Conservation (phyloP, 2,329 filamentous ascomycete species). For the Capronia coronata region DNA sequence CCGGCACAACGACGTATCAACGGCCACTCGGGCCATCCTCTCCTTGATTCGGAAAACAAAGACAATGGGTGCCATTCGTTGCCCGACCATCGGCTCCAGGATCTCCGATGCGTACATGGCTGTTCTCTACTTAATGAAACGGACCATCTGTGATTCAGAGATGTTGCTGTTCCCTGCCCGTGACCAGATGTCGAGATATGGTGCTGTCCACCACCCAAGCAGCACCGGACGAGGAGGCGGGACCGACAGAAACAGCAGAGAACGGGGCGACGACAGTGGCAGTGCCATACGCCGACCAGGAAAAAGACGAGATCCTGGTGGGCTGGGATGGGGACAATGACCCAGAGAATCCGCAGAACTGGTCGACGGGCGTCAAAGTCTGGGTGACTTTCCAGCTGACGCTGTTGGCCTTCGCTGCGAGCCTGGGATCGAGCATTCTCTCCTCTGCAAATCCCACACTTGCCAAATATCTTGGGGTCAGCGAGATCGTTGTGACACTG, state of each 20-base stretch:
- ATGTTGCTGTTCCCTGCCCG: not conserved
- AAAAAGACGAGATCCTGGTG: conserved; percentile 11
- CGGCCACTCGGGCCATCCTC: too few species aligned
- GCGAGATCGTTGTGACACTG: conserved; percentile 41
- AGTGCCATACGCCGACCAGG: not conserved
- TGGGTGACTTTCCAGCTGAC: conserved; percentile 47
- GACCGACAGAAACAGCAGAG: not conserved
- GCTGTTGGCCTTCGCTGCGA: conserved; percentile 46
- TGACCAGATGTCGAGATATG: not conserved
- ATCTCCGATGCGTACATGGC: not conserved
- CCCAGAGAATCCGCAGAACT: conserved; percentile 44
- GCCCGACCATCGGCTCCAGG: too few species aligned
- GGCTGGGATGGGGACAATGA: conserved; percentile 16
- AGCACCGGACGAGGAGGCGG: not conserved
- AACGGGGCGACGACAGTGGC: not conserved
- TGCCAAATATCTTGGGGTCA: conserved; percentile 39
- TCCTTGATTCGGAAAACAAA: not conserved
- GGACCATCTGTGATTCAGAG: too few species aligned
- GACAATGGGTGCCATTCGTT: not conserved
- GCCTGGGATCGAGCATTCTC: conserved; percentile 47
- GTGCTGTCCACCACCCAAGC: not conserved
- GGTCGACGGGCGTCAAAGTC: conserved; percentile 39
- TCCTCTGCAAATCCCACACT: conserved; percentile 43
- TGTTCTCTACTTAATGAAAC: too few species aligned
- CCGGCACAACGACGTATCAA: not conserved